Percentiles rank a stretch among this genome's conserved stretches.
Evolutionary conservation across 1,284 basidiomycete species (phyloP).

Genomic region (Chalciporus piperatoides): DNA sequence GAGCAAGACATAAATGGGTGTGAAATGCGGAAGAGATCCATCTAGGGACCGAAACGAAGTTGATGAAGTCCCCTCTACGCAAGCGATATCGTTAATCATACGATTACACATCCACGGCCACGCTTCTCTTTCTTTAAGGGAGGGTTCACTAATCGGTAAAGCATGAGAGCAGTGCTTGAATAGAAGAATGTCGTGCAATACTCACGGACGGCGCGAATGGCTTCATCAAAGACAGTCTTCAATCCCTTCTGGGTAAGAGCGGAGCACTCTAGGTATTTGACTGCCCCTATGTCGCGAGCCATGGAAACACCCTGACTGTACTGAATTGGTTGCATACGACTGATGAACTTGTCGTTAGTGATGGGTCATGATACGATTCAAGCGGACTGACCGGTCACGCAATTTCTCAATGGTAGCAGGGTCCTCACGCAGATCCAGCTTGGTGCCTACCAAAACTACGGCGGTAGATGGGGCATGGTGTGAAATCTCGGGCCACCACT

Average conservation of each 20-base stretch:
- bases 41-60: constrained; percentile 24
- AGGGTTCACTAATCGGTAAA: constrained; percentile 61
- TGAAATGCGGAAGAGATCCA: constrained; percentile 44
- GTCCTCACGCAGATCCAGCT: constrained; percentile 97
- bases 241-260: constrained; percentile 97
- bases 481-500: constrained; percentile 97
- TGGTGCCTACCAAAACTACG: constrained; percentile 95
- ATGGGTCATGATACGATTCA: constrained; percentile 1
- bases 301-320: constrained; percentile 90
- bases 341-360: constrained; percentile 30
- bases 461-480: constrained; percentile 96
- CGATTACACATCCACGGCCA: constrained; percentile 63
- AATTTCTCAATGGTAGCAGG: constrained; percentile 88
- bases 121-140: constrained; percentile 55
- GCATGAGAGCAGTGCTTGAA: constrained; percentile 13
- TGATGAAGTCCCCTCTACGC: constrained; percentile 19
- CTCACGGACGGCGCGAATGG: constrained; percentile 88
- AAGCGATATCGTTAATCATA: constrained; percentile 41
- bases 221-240: constrained; percentile 97
- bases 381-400: constrained; percentile 70
- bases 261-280: constrained; percentile 96
- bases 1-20: constrained; percentile 55
- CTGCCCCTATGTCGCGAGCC: constrained; percentile 92
- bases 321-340: constrained; percentile 92
- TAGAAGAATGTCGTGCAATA: constrained; percentile 26